Conservation (phyloP, 179 eudicot genomes). For the Silene noctiflora region DNA sequence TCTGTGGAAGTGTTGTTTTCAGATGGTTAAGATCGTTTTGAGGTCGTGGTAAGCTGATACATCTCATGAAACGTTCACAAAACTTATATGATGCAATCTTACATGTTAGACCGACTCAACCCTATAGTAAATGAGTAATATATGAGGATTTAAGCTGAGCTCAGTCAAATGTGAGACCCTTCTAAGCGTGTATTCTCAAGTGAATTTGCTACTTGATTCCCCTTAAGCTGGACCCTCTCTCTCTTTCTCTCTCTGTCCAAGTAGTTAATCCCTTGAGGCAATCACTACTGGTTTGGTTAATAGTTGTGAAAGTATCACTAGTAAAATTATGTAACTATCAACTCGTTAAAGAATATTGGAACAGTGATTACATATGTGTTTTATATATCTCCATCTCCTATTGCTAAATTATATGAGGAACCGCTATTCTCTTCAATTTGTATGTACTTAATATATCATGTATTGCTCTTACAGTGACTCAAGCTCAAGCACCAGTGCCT, state of each 20-base stretch:
- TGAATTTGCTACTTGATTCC: conserved; percentile 1
- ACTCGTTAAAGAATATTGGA: neutral
- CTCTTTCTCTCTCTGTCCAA: too few species aligned
- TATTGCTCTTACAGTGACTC: conserved; percentile 50
- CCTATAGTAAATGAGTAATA: too few species aligned
- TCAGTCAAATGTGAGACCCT: too few species aligned
- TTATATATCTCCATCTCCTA: neutral
- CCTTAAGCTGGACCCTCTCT: neutral
- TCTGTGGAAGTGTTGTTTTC: neutral
- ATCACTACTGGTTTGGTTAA: neutral
- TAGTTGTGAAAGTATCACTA: neutral
- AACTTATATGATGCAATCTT: neutral
- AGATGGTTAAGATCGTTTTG: neutral
- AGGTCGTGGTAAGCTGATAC: neutral
- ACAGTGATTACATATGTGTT: neutral
- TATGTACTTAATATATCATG: neutral
- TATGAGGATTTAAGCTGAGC: too few species aligned
- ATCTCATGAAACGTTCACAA: too few species aligned
- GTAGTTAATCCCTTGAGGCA: too few species aligned
- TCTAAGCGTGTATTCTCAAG: neutral
- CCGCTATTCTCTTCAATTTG: neutral
- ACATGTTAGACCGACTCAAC: neutral
- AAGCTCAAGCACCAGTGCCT: conserved; percentile 42
- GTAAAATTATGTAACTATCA: neutral
- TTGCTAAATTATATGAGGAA: neutral